Evolutionary conservation across 1,284 basidiomycete species (phyloP).

Genomic region (Albatrellus sp.): DNA sequence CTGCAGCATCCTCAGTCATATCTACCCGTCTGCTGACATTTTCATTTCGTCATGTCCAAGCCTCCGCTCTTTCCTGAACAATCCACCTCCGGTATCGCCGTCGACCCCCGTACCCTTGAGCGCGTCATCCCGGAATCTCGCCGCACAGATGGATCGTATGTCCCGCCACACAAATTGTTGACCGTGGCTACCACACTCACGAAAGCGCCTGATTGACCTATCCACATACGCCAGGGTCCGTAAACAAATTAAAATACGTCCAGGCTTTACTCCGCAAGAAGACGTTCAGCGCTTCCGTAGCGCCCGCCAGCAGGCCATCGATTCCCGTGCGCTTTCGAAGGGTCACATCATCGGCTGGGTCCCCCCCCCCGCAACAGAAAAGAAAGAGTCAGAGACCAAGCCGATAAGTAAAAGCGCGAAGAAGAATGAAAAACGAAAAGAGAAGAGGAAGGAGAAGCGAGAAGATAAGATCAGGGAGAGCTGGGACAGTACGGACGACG

Average conservation of each 20-base stretch:
- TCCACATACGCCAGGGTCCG: conserved; percentile 45
- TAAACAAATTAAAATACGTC: conserved; percentile 83
- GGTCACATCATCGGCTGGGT: conserved; percentile 72
- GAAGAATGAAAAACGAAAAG: conserved; percentile 71
- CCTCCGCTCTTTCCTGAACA: conserved; percentile 64
- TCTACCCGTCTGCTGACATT: neutral
- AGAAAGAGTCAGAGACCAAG: conserved; percentile 6
- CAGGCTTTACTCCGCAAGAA: conserved; percentile 91
- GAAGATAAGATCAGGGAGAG: conserved; percentile 45
- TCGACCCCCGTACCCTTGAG: conserved; percentile 75
- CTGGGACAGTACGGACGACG: conserved; percentile 70
- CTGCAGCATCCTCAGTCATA: neutral
- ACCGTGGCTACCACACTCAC: conserved; percentile 1
- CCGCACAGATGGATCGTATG: conserved; percentile 83
- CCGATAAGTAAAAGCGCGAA: conserved; percentile 46
- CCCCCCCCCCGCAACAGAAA: conserved; percentile 26
- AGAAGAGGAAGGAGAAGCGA: conserved; percentile 49
- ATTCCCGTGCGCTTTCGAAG: conserved; percentile 49
- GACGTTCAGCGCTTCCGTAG: conserved; percentile 80
- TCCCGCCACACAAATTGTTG: conserved; percentile 12
- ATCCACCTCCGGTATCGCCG: conserved; percentile 67
- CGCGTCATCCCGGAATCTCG: conserved; percentile 80
- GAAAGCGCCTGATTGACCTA: conserved; percentile 1
- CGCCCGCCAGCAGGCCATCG: conserved; percentile 60
- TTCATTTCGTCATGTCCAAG: conserved; percentile 45